A percentile compares a stretch with the other conserved stretches of the same genome.
phyloP scores from a whole-genome alignment of 2,329 filamentous ascomycete species.

The Venturiaceae sp. region DNA sequence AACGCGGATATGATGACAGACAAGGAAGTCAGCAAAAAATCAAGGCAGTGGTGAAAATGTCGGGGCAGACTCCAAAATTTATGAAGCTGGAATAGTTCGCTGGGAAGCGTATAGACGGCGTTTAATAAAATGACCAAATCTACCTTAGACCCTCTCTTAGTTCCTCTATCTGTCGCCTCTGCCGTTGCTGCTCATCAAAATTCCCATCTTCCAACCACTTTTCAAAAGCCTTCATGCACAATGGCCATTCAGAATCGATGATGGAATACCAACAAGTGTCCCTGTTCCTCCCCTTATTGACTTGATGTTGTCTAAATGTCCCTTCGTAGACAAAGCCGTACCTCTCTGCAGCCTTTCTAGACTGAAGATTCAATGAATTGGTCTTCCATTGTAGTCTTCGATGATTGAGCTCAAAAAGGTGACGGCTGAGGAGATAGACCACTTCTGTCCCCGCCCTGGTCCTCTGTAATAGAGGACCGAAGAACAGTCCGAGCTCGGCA shows the following conservation, averaged over 20 bases:
- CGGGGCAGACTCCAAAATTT: no score
- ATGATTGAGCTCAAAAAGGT: conserved; percentile 47
- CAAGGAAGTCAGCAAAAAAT: no score
- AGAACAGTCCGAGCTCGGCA: not conserved
- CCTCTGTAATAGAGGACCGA: not conserved
- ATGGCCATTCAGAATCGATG: conserved; percentile 48
- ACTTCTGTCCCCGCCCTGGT: conserved; percentile 38
- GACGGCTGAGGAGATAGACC: conserved; percentile 44
- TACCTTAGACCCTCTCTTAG: conserved; percentile 16
- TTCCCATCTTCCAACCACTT: conserved; percentile 46
- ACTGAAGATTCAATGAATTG: conserved; percentile 45
- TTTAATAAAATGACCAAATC: no score
- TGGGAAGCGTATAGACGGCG: no score
- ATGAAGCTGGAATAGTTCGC: no score
- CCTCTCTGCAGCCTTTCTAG: conserved; percentile 43
- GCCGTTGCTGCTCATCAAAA: conserved; percentile 45
- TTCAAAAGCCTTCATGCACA: conserved; percentile 36
- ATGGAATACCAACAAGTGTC: conserved; percentile 55
- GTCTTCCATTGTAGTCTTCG: conserved; percentile 57
- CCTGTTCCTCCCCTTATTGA: conserved; percentile 45
- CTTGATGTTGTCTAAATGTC: conserved; percentile 50
- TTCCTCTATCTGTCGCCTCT: conserved; percentile 36
- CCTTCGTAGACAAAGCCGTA: conserved; percentile 53
- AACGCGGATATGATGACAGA: no score
- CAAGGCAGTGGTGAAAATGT: no score